These are phyloP conservation scores for Suhomyces kilbournensis DNA, from an alignment of 805 yeast species.

Conservation along the genomic window DNA sequence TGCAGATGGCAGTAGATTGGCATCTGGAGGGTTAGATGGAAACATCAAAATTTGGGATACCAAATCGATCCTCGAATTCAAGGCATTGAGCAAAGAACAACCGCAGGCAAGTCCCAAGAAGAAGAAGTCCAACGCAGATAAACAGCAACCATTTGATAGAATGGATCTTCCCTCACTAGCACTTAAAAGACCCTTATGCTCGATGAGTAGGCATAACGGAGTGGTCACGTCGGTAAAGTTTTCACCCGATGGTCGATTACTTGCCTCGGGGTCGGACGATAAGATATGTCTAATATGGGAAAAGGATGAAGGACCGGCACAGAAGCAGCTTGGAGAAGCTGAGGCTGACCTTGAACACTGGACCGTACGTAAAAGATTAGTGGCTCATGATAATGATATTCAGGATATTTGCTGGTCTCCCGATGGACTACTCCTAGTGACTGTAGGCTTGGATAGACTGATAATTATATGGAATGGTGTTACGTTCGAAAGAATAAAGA, in stretches of 20 bases:
- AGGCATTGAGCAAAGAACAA: constrained; percentile 10
- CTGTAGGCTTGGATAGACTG: constrained; percentile 92
- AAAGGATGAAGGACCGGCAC: constrained; percentile 66
- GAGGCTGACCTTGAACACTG: constrained; percentile 82
- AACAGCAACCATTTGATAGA: constrained; percentile 7
- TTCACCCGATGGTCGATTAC: constrained; percentile 85
- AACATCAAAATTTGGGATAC: constrained; percentile 87
- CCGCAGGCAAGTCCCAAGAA: background rate
- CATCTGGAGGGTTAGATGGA: constrained; percentile 92
- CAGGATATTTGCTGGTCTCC: constrained; percentile 99
- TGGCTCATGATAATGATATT: constrained; percentile 96
- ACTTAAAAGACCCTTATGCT: constrained; percentile 61
- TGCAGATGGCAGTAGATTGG: constrained; percentile 79
- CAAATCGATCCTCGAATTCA: constrained; percentile 47
- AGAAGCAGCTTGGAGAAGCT: constrained; percentile 64
- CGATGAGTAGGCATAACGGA: constrained; percentile 95
- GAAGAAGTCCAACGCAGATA: constrained; percentile 2
- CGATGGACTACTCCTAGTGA: constrained; percentile 82
- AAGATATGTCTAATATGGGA: constrained; percentile 91
- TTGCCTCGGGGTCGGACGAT: constrained; percentile 96
- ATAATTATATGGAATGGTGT: constrained; percentile 92
- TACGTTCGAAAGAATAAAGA: constrained; percentile 83
- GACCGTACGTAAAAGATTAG: constrained; percentile 88
- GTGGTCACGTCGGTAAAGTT: constrained; percentile 93
- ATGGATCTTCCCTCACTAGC: constrained; percentile 18